Percentiles rank a stretch among this genome's conserved stretches.
phyloP scores from a whole-genome alignment of 768 basidiomycete genomes.

The Paxillus ammoniavirescens region DNA sequence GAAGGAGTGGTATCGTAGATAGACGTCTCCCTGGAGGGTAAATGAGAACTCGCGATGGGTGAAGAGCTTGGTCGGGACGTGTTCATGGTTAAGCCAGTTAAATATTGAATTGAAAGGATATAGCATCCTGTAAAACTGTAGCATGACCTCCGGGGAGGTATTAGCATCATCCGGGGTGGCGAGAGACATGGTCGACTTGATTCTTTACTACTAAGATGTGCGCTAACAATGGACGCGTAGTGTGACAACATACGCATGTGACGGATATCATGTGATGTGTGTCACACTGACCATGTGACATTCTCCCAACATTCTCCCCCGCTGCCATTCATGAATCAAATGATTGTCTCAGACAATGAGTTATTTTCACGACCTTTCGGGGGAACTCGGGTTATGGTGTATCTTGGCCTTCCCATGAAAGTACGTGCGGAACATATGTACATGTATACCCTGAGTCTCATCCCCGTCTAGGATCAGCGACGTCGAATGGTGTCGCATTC shows the following conservation, averaged over 20 bases:
- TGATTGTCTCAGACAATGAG: no score
- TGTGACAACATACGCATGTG: constrained; percentile 18
- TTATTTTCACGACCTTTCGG: no score
- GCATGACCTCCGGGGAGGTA: constrained; percentile 61
- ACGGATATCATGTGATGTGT: constrained; percentile 15
- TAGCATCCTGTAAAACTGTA: constrained; percentile 81
- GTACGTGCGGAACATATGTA: no score
- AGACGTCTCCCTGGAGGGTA: constrained; percentile 86
- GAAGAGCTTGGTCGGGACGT: constrained; percentile 74
- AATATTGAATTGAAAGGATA: constrained; percentile 96
- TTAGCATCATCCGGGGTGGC: constrained; percentile 17
- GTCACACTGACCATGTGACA: neutral
- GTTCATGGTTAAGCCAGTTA: constrained; percentile 93
- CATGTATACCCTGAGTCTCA: no score
- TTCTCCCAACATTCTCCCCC: no score
- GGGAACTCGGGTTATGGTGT: no score
- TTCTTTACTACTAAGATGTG: neutral
- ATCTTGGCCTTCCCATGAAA: no score
- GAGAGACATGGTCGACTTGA: constrained; percentile 6
- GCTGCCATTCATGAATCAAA: no score
- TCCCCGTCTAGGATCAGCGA: no score
- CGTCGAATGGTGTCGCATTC: no score
- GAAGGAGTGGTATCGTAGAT: constrained; percentile 95
- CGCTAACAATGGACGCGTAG: neutral
- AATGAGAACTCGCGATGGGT: constrained; percentile 96